Percentiles rank a stretch among this genome's conserved stretches.
Conservation (phyloP, 2,329 filamentous ascomycete genomes). For the Fusarium chaquense region DNA sequence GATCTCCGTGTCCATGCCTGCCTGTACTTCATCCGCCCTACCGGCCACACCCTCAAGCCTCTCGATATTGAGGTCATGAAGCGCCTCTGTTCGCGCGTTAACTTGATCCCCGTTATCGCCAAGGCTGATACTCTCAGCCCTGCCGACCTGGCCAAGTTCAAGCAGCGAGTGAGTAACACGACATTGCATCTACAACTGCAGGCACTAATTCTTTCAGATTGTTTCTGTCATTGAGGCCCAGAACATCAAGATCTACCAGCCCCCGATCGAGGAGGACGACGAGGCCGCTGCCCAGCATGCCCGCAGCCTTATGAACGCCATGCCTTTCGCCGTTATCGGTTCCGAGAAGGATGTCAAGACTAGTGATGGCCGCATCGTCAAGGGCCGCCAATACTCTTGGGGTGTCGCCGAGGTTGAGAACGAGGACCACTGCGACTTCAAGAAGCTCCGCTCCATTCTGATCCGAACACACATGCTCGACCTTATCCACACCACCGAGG, state of each 20-base stretch:
- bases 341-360: slow-evolving; percentile 99
- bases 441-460: slow-evolving; percentile 98
- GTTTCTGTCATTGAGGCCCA: slow-evolving; percentile 96
- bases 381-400: slow-evolving; percentile 99
- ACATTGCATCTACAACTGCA: not conserved
- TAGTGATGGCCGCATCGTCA: slow-evolving; percentile 93
- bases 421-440: slow-evolving; percentile 99
- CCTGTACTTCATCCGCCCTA: slow-evolving; percentile 98
- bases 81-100: slow-evolving; percentile 96
- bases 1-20: slow-evolving; percentile 98
- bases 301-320: slow-evolving; percentile 91
- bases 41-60: slow-evolving; percentile 97
- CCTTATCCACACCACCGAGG: slow-evolving; percentile 99
- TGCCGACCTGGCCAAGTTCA: slow-evolving; percentile 90
- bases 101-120: slow-evolving; percentile 97
- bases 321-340: slow-evolving; percentile 99
- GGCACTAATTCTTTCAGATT: slow-evolving; percentile 69
- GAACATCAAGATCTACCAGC: slow-evolving; percentile 99
- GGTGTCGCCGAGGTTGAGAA: slow-evolving; percentile 99
- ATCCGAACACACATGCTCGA: slow-evolving; percentile 99
- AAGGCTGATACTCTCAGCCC: slow-evolving; percentile 99
- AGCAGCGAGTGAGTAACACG: slow-evolving; percentile 79
- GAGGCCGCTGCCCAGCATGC: slow-evolving; percentile 96
- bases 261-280: slow-evolving; percentile 97
- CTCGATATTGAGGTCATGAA: slow-evolving; percentile 99